phyloP scores from a whole-genome alignment of 495 filamentous ascomycete species.

The Aspergillus affinis region DNA sequence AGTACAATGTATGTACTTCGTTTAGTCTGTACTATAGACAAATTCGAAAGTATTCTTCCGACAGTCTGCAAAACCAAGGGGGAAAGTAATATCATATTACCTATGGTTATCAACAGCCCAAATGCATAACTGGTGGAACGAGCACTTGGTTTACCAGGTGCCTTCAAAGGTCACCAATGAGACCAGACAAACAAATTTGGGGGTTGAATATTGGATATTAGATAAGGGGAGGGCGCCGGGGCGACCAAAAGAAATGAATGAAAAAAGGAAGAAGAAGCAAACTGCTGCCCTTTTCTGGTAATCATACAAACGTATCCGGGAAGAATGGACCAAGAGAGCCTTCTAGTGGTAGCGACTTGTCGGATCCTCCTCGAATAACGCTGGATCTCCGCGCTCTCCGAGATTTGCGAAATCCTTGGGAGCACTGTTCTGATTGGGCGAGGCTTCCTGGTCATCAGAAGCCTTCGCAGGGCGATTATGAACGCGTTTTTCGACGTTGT shows the following conservation, averaged over 20 bases:
- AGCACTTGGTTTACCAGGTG: too few relatives aligned
- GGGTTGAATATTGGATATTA: background rate
- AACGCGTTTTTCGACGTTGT: constrained; percentile 51
- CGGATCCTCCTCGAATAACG: constrained; percentile 65
- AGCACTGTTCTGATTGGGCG: constrained; percentile 62
- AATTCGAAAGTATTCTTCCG: too few relatives aligned
- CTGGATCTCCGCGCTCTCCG: constrained; percentile 80
- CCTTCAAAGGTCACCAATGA: too few relatives aligned
- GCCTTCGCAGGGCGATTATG: constrained; percentile 37
- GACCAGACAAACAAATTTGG: background rate
- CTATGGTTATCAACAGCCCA: too few relatives aligned
- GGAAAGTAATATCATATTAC: too few relatives aligned
- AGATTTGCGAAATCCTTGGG: constrained; percentile 76
- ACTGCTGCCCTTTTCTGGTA: background rate
- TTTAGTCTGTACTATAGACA: too few relatives aligned
- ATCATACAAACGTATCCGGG: background rate
- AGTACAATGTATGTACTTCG: too few relatives aligned
- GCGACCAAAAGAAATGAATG: background rate
- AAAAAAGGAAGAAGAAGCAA: background rate
- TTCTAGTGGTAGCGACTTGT: constrained; percentile 42
- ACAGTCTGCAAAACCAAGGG: too few relatives aligned
- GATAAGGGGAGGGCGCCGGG: background rate
- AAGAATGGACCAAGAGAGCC: background rate
- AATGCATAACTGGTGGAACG: too few relatives aligned
- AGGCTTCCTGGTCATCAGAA: constrained; percentile 45